Conservation (phyloP, 495 filamentous ascomycete species). For the Aspergillus biplanus region DNA sequence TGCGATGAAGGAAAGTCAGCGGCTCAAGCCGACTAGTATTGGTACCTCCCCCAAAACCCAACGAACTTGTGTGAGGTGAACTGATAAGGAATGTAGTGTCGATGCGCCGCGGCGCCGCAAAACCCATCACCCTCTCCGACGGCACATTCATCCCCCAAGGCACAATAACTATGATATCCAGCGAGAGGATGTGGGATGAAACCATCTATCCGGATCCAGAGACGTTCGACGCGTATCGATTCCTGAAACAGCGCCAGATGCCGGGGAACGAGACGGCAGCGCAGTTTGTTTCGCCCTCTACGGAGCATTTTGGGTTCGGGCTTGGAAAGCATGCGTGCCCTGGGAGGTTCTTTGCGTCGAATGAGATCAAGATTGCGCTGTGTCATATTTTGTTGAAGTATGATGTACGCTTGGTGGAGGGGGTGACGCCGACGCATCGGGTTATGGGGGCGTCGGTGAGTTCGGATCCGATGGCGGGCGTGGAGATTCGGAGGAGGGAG, state of each 20-base stretch:
- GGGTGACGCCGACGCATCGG: background rate
- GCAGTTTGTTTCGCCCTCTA: constrained; percentile 42
- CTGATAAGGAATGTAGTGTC: constrained; percentile 25
- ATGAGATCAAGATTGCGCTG: constrained; percentile 43
- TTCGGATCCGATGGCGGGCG: background rate
- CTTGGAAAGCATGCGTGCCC: constrained; percentile 56
- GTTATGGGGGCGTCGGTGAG: too few species aligned
- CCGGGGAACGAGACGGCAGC: constrained; percentile 34
- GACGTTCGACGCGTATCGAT: constrained; percentile 45
- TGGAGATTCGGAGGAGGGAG: constrained; percentile 14
- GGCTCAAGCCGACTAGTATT: constrained; percentile 35
- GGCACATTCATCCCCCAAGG: constrained; percentile 27
- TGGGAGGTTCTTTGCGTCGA: constrained; percentile 50
- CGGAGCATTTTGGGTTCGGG: constrained; percentile 47
- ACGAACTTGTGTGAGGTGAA: background rate
- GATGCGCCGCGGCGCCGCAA: constrained; percentile 42
- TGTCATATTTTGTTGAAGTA: constrained; percentile 52
- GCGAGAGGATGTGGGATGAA: constrained; percentile 33
- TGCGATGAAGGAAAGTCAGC: constrained; percentile 47
- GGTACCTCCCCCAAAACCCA: constrained; percentile 29
- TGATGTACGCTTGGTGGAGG: constrained; percentile 37
- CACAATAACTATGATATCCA: constrained; percentile 34
- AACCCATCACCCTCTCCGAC: constrained; percentile 29
- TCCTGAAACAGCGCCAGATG: constrained; percentile 36
- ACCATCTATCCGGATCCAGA: constrained; percentile 42